Percentiles rank a stretch among this genome's conserved stretches.
Evolutionary conservation across 1,139 yeast species (phyloP).

Genomic region (Geotrichum carabidarum): DNA sequence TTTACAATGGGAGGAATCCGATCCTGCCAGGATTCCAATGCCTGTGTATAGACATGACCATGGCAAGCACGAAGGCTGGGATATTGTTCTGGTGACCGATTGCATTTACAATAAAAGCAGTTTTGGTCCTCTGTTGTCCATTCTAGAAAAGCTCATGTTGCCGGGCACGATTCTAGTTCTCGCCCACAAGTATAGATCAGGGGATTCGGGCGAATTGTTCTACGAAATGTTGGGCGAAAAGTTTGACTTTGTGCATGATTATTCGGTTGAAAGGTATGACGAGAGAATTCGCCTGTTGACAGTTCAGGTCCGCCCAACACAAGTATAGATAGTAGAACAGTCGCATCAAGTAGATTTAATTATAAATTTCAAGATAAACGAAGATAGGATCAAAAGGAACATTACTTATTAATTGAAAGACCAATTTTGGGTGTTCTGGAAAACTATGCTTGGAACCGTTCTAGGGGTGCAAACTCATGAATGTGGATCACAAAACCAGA

Average conservation of each 20-base stretch:
- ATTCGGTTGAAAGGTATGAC: conserved; percentile 10
- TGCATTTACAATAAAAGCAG: conserved; percentile 33
- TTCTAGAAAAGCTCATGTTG: conserved; percentile 22
- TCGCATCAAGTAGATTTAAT: too few relatives aligned
- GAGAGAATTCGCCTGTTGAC: conserved; percentile 11
- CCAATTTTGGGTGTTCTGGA: too few relatives aligned
- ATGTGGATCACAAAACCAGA: too few relatives aligned
- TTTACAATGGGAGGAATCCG: conserved; percentile 18
- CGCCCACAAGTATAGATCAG: conserved; percentile 32
- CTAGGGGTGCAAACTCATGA: too few relatives aligned
- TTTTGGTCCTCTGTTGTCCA: conserved; percentile 27
- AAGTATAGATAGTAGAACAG: too few relatives aligned
- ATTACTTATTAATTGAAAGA: neutral
- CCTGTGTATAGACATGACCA: conserved; percentile 11
- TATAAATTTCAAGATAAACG: too few relatives aligned
- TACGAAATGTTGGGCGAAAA: conserved; percentile 21
- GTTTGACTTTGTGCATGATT: conserved; percentile 13
- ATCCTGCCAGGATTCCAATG: conserved; percentile 9
- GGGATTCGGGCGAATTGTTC: conserved; percentile 27
- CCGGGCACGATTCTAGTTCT: conserved; percentile 24
- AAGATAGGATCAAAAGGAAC: neutral
- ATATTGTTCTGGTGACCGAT: conserved; percentile 32
- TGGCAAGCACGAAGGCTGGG: conserved; percentile 19
- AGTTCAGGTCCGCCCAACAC: neutral
- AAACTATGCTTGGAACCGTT: too few relatives aligned